Conservation (phyloP, 2,329 filamentous ascomycete species). For the Alternaria atra region DNA sequence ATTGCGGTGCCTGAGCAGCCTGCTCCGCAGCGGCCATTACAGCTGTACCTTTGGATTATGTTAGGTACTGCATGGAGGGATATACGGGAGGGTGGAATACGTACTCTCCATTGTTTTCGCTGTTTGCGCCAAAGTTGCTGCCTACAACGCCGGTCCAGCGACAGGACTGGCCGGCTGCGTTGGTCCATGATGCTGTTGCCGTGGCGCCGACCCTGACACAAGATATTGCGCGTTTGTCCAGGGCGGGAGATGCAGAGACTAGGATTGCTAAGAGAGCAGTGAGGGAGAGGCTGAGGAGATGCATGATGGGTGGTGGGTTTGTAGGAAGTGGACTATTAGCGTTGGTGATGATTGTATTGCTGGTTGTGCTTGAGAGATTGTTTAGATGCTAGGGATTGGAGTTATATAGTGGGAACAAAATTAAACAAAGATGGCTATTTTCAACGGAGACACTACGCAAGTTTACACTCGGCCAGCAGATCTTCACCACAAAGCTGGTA, state of each 20-base stretch:
- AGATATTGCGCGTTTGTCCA: slow-evolving; percentile 41
- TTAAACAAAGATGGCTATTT: neutral
- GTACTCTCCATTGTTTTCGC: slow-evolving; percentile 58
- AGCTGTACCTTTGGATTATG: slow-evolving; percentile 55
- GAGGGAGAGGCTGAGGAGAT: slow-evolving; percentile 5
- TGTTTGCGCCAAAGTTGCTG: slow-evolving; percentile 59
- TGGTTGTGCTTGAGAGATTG: neutral
- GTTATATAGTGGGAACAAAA: neutral
- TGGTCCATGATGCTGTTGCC: slow-evolving; percentile 60
- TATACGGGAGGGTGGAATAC: slow-evolving; percentile 15
- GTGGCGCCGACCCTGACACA: slow-evolving; percentile 54
- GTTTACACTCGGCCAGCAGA: neutral
- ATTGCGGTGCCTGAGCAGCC: slow-evolving; percentile 56
- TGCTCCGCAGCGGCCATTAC: slow-evolving; percentile 60
- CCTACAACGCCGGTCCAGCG: slow-evolving; percentile 58
- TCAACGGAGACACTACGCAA: neutral
- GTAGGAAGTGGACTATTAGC: neutral
- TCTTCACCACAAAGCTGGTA: neutral
- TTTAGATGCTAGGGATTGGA: neutral
- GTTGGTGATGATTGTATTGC: neutral
- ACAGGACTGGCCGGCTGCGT: slow-evolving; percentile 55
- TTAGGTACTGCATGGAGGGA: slow-evolving; percentile 6
- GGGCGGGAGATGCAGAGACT: slow-evolving; percentile 6
- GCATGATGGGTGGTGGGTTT: slow-evolving; percentile 8
- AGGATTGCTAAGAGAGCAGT: slow-evolving; percentile 6